Base-by-base conservation (phyloP, 257 asterid species). In the Eustoma russellianum region DNA sequence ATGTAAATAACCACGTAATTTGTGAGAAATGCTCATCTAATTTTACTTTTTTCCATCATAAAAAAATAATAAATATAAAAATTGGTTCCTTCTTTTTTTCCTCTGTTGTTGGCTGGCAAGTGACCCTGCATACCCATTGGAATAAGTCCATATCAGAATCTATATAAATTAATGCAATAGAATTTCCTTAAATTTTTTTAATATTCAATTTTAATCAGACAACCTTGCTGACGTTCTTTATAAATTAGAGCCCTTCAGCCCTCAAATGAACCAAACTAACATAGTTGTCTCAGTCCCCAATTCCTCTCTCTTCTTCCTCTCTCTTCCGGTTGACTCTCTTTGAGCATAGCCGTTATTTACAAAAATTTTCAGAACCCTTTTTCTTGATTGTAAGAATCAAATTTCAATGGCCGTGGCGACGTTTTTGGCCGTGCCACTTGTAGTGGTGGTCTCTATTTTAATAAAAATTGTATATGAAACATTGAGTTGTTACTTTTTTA, bases 401-500 rank as follows among this genome's bases (percentile, higher is more conserved):
- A 38, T 38, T 38, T 24, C 30, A 38, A 72, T 80, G 91, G 91
- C 68, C 6, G 30, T 67, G 60, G 57, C 62, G 56, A 13, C 65
- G 19, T 24, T 61, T 30, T 24, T 62, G 5, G 60, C 68, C 7
- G 16, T 56, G 3, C 33, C 57, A 43, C 52, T 43, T 15, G 41
- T 70, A 12, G 58, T 65, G 16, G 58, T 65, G 16, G 13, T 77
- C 7, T 66, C 48, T 14, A 64, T 79, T 6, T 8, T 65, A 3
- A 0, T 67, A 35, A 84, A 71, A 77, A 53, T 74, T 1, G 35
- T 18, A 1, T 76, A 74, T 13, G 86, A 88, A 48, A 77, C 79
- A 6, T 0, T 88, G 5, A 58, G 69, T 16, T 80, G 76, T 68
- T 91, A 91, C 83, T 82, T 66, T 70, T 5, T 82, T 3, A 91